Base-by-base conservation (phyloP, 2,329 filamentous ascomycete genomes). In the Xenosphaeropsis pyriputrescens region DNA sequence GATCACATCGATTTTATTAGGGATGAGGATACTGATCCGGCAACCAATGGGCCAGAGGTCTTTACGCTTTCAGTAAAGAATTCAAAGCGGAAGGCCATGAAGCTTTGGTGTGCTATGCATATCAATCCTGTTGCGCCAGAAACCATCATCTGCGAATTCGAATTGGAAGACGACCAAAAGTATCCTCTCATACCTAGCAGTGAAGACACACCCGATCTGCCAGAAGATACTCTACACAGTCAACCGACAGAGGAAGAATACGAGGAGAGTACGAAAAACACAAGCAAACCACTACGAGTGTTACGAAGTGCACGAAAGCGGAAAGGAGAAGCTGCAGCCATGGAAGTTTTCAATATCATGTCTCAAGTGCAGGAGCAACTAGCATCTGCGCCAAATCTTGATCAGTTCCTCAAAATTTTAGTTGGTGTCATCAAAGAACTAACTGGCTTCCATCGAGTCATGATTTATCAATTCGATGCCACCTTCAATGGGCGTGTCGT, bases 271-370 rank as follows among this genome's bases (percentile, higher is more conserved):
- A 93, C 85, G 0, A 69, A 82, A 39, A 76, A 79, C 18, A 62
- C 70, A 35, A 91, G 81, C 57, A 82, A 77, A 46, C 85, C 85
- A 4, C 60, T 93, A n/a, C 68, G 85, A 29, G 73, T 91, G 2
- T 55, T 91, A 17, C 67, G 82, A 29, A 85, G 78, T 51, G 81
- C 84, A 0, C 71, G 84, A 8, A 84, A 83, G 50, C 67, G 79
- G 36, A 74, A 75, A 46, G 83, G 82, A 5, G 83, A 91, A 50
- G 81, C 84, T 34, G 80, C 80, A 5, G 82, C 82, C 0, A 91
- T 91, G 77, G 81, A 93, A 49, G 82, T 91, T 1, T 93, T 93
- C 57, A 86, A 85, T 56, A 86, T 93, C 45, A 83, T 93, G 72
- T 85, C 82, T 1, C 86, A 94, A 53, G 80, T 94, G 1, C 85